These are phyloP conservation scores for Tuber borchii DNA, from an alignment of 495 filamentous ascomycete genomes.

Conservation along the genomic window DNA sequence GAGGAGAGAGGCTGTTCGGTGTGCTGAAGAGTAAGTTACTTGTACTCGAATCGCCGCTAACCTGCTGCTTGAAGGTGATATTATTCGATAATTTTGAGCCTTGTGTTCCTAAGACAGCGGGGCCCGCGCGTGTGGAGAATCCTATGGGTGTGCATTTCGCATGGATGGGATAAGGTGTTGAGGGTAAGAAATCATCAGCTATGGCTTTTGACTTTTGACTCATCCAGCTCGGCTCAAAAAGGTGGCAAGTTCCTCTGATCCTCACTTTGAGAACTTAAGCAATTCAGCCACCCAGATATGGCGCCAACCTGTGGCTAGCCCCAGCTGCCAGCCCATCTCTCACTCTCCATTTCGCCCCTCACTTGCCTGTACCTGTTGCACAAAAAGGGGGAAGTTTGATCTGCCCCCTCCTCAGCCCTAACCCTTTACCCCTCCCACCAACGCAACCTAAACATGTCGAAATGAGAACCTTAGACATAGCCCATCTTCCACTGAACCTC, in stretches of 20 bases:
- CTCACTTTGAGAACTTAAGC: background rate
- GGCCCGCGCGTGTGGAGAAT: background rate
- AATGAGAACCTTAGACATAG: background rate
- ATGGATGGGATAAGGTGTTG: background rate
- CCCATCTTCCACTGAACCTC: background rate
- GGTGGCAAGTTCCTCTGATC: background rate
- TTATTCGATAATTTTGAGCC: background rate
- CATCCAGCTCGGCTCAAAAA: background rate
- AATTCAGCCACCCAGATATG: background rate
- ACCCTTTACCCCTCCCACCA: background rate
- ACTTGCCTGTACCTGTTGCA: background rate
- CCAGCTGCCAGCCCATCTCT: background rate
- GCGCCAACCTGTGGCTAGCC: background rate
- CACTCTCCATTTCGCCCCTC: background rate
- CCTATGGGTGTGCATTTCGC: background rate
- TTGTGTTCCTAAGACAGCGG: background rate
- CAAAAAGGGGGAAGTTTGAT: background rate
- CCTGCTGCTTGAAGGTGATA: background rate
- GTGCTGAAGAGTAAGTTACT: background rate
- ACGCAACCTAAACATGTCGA: background rate
- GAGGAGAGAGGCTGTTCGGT: background rate
- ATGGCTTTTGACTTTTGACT: background rate
- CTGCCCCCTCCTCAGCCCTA: background rate
- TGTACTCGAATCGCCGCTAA: background rate
- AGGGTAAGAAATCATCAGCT: background rate